These are phyloP conservation scores for Yamadazyma jaroonii DNA, from an alignment of 1,139 yeast genomes.

Conservation along the genomic window DNA sequence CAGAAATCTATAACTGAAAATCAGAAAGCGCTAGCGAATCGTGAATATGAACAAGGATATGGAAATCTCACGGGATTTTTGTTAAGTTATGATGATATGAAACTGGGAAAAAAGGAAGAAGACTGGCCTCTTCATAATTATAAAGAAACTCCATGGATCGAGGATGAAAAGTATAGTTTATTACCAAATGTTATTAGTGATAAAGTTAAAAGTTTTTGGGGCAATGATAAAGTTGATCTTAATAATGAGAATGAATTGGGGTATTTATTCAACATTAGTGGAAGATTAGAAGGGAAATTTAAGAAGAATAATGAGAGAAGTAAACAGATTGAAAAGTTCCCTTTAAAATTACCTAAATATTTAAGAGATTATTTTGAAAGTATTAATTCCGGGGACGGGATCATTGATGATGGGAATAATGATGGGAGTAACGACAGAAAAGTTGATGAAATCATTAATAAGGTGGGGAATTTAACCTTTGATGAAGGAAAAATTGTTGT, in stretches of 20 bases:
- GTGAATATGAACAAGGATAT: conserved; percentile 53
- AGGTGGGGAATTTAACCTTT: conserved; percentile 28
- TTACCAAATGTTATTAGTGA: conserved; percentile 58
- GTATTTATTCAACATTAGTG: conserved; percentile 51
- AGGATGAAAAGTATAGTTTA: conserved; percentile 52
- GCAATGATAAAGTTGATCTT: conserved; percentile 17
- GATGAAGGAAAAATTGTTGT: conserved; percentile 26
- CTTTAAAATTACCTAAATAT: conserved; percentile 41
- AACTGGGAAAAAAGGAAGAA: conserved; percentile 38
- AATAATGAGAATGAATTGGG: conserved; percentile 20
- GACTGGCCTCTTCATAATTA: conserved; percentile 58
- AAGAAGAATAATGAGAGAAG: conserved; percentile 7
- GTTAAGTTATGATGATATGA: conserved; percentile 57
- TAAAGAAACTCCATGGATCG: conserved; percentile 48
- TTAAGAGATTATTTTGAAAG: conserved; percentile 33
- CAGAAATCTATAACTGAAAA: conserved; percentile 31
- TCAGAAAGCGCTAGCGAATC: conserved; percentile 30
- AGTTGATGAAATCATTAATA: conserved; percentile 7
- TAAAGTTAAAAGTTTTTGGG: conserved; percentile 51
- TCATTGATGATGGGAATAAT: no score
- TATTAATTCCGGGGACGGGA: conserved; percentile 18
- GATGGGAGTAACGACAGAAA: conserved; percentile 4
- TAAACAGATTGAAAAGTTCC: conserved; percentile 12
- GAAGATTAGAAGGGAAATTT: conserved; percentile 47
- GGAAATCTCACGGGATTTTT: conserved; percentile 74